Base-by-base conservation (phyloP, 345 rosid species). In the Salix viminalis region DNA sequence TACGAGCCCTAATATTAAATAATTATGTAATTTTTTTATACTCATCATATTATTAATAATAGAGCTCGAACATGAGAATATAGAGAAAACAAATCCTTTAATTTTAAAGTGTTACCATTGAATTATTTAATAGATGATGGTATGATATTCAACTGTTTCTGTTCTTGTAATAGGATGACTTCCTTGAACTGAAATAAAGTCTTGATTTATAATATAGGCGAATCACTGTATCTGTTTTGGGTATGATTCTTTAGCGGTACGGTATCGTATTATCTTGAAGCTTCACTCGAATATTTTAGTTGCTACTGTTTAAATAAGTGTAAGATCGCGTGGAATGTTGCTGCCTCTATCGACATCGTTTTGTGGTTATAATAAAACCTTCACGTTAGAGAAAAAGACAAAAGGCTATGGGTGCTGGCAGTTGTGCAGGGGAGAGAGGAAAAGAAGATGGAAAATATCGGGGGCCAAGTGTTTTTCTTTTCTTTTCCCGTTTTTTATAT, bases 311-410 rank as follows among this genome's bases (percentile, higher is more conserved):
- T 30, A 3, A 58, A 23, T 26, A 42, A 3, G 44, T 19, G 4
- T 67, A 28, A 4, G 28, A 3, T 16, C 8, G 9, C 16, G 58
- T 61, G 56, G 60, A 73, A 41, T 30, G 18, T 56, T 79, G 24
- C 68, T 52, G 68, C 54, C 37, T 72, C 21, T 16, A 12, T 58
- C 75, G 58, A 54, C 34, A 1, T 56, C 26, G 42, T 39, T 64
- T 41, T 23, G 41, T 37, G 23, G 66, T 37, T 56, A 21, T 46
- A 39, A 72, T 72, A 34, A 65, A 66, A 41, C 60, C 48, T 69
- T 26, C 69, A 64, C 36, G 32, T 71, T 81, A 74, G 89, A 93
- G 98, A 36, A 36, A 36, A 36, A 36, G 37, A 36, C 37, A 36
- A 36, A 36, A 36, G 37, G 37, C 37, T 1, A 42, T 0, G 14